Base-by-base conservation (phyloP, 2,329 filamentous ascomycete species). In the Geosmithia morbida region DNA sequence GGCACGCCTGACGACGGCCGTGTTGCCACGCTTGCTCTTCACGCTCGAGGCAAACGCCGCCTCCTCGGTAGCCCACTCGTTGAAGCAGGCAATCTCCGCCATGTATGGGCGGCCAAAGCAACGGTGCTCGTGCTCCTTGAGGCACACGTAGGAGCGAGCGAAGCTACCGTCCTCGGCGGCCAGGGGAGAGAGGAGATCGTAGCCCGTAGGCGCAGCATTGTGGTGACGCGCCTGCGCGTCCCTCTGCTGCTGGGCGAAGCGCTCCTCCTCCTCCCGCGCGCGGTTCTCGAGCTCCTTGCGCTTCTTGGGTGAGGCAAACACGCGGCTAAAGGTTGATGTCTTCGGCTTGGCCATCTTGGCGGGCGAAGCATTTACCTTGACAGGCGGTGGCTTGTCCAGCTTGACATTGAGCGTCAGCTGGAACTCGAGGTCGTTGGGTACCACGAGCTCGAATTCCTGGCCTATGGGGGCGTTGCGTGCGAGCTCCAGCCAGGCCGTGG, bases 381-480 rank as follows among this genome's bases (percentile, higher is more conserved):
- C 69, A 13, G 83, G 74, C 33, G 33, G 79, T 6, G 85, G 86
- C 59, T 89, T 86, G 54, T 89, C 85, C 20, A 97, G 74, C 69
- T 96, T 96, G 53, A 94, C 94, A 55, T 96, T 94, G 14, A 98
- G 76, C 1, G 92, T 97, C 40, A 98, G 77, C 65, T 98, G 92
- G 68, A 98, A 98, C 63, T 98, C 92, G n/a, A 98, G 79, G 56
- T 98, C 92, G 55, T 95, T 92, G 45, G 94, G 83, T 22, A 98
- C 92, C 30, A 97, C 89, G 43, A 98, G 80, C 67, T 98, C 92
- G 56, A 98, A 98, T 61, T 98, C 92, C 60, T 98, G 92, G 7
- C 90, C 92, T 55, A 98, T 97, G 0, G 92, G 88, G 2, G 92
- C 90, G 50, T 85, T 90, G 55, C 85, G 85, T 18, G 87, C 88